A percentile compares a stretch with the other conserved stretches of the same genome.
These are phyloP conservation scores for Chaetoscypha palmicola DNA, from an alignment of 2,329 filamentous ascomycete species.

Conservation along the genomic window DNA sequence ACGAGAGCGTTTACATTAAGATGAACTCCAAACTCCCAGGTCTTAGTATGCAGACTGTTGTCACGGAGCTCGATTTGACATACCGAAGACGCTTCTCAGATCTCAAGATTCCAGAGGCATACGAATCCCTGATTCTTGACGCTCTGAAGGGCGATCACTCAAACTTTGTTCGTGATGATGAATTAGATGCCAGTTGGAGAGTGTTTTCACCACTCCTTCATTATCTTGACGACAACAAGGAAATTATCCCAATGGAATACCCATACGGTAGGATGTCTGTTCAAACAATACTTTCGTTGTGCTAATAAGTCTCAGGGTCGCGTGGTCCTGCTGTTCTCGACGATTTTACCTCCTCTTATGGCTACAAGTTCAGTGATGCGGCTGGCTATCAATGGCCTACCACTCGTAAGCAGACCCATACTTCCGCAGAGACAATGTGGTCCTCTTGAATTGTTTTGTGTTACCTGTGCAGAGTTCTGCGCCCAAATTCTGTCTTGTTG, in stretches of 20 bases:
- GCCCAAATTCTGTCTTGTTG: too few relatives aligned
- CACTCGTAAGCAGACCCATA: conserved; percentile 42
- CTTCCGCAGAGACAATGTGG: too few relatives aligned
- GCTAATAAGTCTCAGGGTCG: conserved; percentile 56
- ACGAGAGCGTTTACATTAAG: conserved; percentile 99
- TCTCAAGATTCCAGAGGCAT: conserved; percentile 98
- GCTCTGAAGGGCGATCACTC: conserved; percentile 98
- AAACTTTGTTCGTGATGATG: conserved; percentile 96
- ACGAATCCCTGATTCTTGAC: conserved; percentile 95
- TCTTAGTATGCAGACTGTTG: conserved; percentile 98
- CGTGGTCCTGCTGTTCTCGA: conserved; percentile 93
- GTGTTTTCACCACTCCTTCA: conserved; percentile 97
- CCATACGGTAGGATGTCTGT: conserved; percentile 71
- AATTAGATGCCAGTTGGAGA: conserved; percentile 95
- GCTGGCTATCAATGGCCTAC: conserved; percentile 94
- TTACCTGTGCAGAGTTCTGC: too few relatives aligned
- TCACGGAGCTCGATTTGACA: conserved; percentile 95
- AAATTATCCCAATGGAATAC: conserved; percentile 99
- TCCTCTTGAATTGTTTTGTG: too few relatives aligned
- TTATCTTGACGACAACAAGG: conserved; percentile 98
- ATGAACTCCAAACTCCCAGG: conserved; percentile 99
- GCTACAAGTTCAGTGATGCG: conserved; percentile 95
- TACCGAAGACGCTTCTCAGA: conserved; percentile 98
- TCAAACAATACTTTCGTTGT: background rate
- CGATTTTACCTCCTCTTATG: conserved; percentile 96